Evolutionary conservation across 805 yeast genomes (phyloP).

Genomic region (Ogataea neopini): DNA sequence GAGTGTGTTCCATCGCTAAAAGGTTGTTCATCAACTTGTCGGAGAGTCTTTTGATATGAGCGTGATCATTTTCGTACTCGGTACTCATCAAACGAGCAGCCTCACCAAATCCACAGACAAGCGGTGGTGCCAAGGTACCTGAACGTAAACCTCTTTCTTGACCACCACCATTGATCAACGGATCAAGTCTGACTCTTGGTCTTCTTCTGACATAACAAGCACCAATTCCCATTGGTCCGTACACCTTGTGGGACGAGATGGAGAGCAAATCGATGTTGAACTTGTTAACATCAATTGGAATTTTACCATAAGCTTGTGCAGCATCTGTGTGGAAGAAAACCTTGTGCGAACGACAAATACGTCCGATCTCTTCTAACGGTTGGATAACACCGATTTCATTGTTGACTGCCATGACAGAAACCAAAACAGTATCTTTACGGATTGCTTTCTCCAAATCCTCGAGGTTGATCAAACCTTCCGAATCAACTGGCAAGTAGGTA

Average conservation of each 20-base stretch:
- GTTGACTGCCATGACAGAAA: slow-evolving; percentile 95
- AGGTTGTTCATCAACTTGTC: slow-evolving; percentile 71
- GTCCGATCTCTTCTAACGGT: slow-evolving; percentile 92
- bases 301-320: slow-evolving; percentile 96
- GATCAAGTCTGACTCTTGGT: slow-evolving; percentile 96
- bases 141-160: slow-evolving; percentile 98
- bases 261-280: slow-evolving; percentile 92
- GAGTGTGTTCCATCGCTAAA: slow-evolving; percentile 82
- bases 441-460: slow-evolving; percentile 80
- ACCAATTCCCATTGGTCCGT: slow-evolving; percentile 98
- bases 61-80: slow-evolving; percentile 73
- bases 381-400: slow-evolving; percentile 98
- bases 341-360: slow-evolving; percentile 80
- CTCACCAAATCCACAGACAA: slow-evolving; percentile 95
- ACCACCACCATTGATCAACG: slow-evolving; percentile 96
- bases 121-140: slow-evolving; percentile 96
- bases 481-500: slow-evolving; percentile 82
- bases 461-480: slow-evolving; percentile 77
- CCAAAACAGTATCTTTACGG: slow-evolving; percentile 86
- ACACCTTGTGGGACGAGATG: slow-evolving; percentile 92
- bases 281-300: slow-evolving; percentile 88
- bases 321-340: slow-evolving; percentile 97
- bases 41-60: slow-evolving; percentile 71
- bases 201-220: slow-evolving; percentile 95
- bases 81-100: slow-evolving; percentile 81